These are phyloP conservation scores for Syzygium aqueum DNA, from an alignment of 345 rosid species.

Conservation along the genomic window DNA sequence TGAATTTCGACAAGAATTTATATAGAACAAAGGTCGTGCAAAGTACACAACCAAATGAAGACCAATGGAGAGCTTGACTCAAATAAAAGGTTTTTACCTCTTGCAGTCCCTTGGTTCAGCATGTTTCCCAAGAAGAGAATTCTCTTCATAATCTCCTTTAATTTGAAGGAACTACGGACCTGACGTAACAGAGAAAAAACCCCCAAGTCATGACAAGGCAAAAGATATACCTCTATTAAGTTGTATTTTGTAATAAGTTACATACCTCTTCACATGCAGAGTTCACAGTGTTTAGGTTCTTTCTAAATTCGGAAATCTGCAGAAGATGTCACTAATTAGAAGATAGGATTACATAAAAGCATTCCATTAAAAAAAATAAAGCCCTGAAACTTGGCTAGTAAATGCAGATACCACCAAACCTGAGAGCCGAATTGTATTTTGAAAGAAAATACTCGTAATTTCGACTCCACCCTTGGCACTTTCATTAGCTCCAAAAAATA, in stretches of 20 bases:
- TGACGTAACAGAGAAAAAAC: conserved; percentile 10
- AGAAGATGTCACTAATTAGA: conserved; percentile 4
- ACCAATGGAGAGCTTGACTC: not conserved
- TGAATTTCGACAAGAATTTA: not conserved
- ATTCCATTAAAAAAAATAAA: not conserved
- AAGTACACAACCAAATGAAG: not conserved
- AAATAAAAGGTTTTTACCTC: conserved; percentile 46
- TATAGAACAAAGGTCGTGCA: not conserved
- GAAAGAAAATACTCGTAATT: conserved; percentile 91
- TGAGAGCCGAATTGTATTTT: conserved; percentile 88
- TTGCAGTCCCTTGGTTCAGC: conserved; percentile 96
- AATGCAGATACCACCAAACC: conserved; percentile 62
- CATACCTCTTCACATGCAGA: conserved; percentile 92
- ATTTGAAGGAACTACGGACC: conserved; percentile 77
- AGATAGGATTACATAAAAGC: conserved; percentile 4
- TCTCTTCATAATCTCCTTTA: conserved; percentile 93
- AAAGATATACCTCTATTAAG: not conserved
- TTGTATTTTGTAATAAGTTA: conserved; percentile 2
- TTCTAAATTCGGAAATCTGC: conserved; percentile 81
- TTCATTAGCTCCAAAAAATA: conserved; percentile 93
- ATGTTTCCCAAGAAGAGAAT: conserved; percentile 89
- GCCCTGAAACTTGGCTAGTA: not conserved
- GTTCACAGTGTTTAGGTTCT: conserved; percentile 73
- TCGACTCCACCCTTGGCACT: conserved; percentile 98
- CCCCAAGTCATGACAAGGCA: not conserved